Evolutionary conservation across 176 grass and related monocot genomes (phyloP).

Genomic region (Carex scoparia): DNA sequence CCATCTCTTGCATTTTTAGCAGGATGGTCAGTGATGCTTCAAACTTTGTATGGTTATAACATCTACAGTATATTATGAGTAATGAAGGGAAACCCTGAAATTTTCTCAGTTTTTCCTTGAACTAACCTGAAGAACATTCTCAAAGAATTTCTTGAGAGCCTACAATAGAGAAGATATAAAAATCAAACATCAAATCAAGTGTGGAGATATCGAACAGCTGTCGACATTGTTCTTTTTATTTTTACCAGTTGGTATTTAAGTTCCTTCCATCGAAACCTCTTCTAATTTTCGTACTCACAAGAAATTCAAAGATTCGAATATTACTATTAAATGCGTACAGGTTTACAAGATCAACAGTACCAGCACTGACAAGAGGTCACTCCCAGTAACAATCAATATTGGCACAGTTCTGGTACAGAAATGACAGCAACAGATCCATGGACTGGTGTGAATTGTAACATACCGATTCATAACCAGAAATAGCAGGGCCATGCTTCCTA

Average conservation of each 20-base stretch:
- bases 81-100: not conserved
- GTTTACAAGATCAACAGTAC: not conserved
- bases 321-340: not conserved
- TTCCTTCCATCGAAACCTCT: not conserved
- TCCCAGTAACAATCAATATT: not conserved
- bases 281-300: not conserved
- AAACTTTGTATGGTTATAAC: not conserved
- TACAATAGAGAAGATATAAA: constrained; percentile 36
- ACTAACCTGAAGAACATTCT: constrained; percentile 83
- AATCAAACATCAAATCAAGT: constrained; percentile 32
- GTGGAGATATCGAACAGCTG: not conserved
- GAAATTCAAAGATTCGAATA: not conserved
- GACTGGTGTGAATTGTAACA: not conserved
- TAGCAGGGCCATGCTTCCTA: constrained; percentile 71
- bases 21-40: not conserved
- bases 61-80: not conserved
- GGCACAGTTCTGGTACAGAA: not conserved
- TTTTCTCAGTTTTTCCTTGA: constrained; percentile 1
- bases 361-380: not conserved
- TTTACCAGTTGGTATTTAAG: not conserved
- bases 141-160: constrained; percentile 97
- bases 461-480: constrained; percentile 95
- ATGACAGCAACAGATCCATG: not conserved
- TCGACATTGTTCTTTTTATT: not conserved
- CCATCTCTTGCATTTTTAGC: not conserved